phyloP scores from a whole-genome alignment of 2,329 filamentous ascomycete species.

The Ceratocystis papillata region DNA sequence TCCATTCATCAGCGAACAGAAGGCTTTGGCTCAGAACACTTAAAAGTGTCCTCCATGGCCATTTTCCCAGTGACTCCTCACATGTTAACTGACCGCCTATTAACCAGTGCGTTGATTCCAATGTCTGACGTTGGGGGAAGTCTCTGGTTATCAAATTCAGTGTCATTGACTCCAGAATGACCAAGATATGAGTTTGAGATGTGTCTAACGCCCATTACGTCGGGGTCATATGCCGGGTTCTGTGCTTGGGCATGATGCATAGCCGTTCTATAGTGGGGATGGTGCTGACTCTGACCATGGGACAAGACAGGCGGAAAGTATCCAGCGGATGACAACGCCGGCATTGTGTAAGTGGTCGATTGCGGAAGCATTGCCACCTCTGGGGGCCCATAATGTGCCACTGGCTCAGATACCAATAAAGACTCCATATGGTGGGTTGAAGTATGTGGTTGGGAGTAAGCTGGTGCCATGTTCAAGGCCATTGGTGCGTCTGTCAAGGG shows the following conservation, averaged over 20 bases:
- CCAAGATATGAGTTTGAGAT: slow-evolving; percentile 27
- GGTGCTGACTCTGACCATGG: neutral
- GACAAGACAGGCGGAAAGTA: neutral
- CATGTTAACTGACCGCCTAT: slow-evolving; percentile 31
- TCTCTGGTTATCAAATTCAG: slow-evolving; percentile 17
- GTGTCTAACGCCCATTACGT: slow-evolving; percentile 5
- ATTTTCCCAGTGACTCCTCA: neutral
- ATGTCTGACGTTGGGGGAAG: slow-evolving; percentile 48
- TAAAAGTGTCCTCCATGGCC: neutral
- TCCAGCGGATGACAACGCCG: slow-evolving; percentile 5
- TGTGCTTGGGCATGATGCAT: slow-evolving; percentile 12
- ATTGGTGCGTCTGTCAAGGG: neutral
- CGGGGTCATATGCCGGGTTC: slow-evolving; percentile 7
- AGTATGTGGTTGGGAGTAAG: slow-evolving; percentile 29
- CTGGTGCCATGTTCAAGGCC: slow-evolving; percentile 13
- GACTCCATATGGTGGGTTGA: slow-evolving; percentile 26
- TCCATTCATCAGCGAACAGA: neutral
- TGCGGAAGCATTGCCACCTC: slow-evolving; percentile 9
- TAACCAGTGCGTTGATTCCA: slow-evolving; percentile 50
- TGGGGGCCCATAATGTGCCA: neutral
- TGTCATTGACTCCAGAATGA: slow-evolving; percentile 30
- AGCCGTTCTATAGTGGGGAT: neutral
- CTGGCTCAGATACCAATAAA: slow-evolving; percentile 16
- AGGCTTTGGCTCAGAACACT: neutral
- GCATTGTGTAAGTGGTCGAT: slow-evolving; percentile 14